phyloP scores from a whole-genome alignment of 192 early-diverging fungal species.

The Kappamyces sp. region DNA sequence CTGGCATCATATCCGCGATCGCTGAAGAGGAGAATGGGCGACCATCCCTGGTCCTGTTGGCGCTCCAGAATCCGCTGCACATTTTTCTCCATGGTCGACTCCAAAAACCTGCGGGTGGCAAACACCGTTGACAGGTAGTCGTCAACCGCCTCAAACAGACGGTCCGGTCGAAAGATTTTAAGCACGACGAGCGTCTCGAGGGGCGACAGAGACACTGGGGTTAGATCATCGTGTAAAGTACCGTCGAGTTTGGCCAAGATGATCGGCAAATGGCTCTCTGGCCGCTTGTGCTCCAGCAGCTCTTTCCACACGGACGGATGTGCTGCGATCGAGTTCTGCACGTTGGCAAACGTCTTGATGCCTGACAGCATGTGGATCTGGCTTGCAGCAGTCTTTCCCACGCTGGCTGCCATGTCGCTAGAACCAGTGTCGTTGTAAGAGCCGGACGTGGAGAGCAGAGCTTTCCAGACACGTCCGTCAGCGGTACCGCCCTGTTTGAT shows the following conservation, averaged over 20 bases:
- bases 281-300: conserved; percentile 22
- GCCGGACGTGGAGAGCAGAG: conserved; percentile 18
- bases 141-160: conserved; percentile 66
- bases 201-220: conserved; percentile 41
- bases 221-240: no score
- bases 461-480: conserved; percentile 19
- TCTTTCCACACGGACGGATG: conserved; percentile 30
- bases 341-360: conserved; percentile 1
- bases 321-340: conserved; percentile 25
- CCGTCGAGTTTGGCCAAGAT: conserved; percentile 24
- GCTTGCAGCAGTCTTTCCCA: not conserved
- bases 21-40: conserved; percentile 76
- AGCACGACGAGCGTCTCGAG: conserved; percentile 77
- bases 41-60: no score
- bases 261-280: conserved; percentile 32
- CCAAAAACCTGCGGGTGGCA: not conserved
- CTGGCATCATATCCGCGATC: conserved; percentile 91
- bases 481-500: conserved; percentile 68
- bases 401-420: not conserved
- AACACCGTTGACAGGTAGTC: conserved; percentile 21
- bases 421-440: not conserved
- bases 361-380: conserved; percentile 5
- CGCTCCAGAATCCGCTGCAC: no score
- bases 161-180: conserved; percentile 84
- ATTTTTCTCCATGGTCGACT: not conserved